Conservation (phyloP, 208 protist species). For the Crithidia expoeki region DNA sequence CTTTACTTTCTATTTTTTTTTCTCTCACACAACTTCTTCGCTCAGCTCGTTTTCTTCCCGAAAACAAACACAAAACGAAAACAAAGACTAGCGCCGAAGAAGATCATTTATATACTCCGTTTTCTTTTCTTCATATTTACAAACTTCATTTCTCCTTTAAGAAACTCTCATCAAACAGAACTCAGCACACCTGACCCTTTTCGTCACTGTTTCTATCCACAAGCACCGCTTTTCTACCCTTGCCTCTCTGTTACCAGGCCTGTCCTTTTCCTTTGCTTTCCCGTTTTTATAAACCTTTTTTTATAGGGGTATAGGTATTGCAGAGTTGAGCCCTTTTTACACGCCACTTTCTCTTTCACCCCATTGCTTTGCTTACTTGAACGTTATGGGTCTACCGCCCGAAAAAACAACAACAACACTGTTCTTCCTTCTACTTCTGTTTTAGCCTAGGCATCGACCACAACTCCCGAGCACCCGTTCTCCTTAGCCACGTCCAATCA, state of each 20-base stretch:
- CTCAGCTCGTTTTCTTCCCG: neutral
- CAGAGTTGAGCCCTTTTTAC: slow-evolving; percentile 1
- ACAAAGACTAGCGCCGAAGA: neutral
- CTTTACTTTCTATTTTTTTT: slow-evolving; percentile 8
- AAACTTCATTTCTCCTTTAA: slow-evolving; percentile 6
- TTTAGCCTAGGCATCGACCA: neutral
- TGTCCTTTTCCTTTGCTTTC: slow-evolving; percentile 5
- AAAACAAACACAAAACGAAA: neutral
- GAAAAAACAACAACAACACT: too few relatives aligned
- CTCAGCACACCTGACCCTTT: neutral
- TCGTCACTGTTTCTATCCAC: neutral
- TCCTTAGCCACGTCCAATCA: neutral
- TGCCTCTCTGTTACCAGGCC: neutral
- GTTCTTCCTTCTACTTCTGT: neutral
- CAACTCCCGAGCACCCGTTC: neutral
- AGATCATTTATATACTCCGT: neutral
- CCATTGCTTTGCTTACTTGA: neutral
- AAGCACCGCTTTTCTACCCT: neutral
- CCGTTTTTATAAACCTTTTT: slow-evolving; percentile 3
- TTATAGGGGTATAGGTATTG: neutral
- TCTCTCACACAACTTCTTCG: neutral
- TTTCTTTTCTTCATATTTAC: slow-evolving; percentile 7
- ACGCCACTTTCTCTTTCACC: neutral
- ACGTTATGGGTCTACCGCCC: neutral
- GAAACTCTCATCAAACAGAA: neutral